A percentile compares a stretch with the other conserved stretches of the same genome.
These are phyloP conservation scores for Aegilops sharonensis DNA, from an alignment of 176 grass and related monocot genomes.

Conservation along the genomic window DNA sequence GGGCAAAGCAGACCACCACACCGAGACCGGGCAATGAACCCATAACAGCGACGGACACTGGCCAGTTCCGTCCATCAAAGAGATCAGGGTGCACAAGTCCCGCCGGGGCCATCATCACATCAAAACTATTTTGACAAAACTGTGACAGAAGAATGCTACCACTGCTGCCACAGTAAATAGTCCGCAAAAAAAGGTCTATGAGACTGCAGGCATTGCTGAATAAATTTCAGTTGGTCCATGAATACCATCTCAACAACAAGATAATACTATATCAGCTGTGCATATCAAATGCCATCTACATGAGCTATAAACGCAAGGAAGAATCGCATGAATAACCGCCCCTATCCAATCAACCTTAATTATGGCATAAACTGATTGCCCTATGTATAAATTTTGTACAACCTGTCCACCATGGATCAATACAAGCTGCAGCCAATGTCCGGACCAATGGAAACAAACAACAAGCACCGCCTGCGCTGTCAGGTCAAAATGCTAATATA, in stretches of 20 bases:
- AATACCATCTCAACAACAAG: not conserved
- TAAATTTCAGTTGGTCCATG: not conserved
- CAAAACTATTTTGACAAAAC: not conserved
- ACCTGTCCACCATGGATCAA: not conserved
- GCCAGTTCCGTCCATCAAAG: not conserved
- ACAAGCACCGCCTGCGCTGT: not conserved
- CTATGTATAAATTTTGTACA: slow-evolving; percentile 32
- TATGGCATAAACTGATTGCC: not conserved
- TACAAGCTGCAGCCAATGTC: slow-evolving; percentile 30
- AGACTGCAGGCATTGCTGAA: not conserved
- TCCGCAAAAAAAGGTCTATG: not conserved
- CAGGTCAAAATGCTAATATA: not conserved
- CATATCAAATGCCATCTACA: slow-evolving; percentile 26
- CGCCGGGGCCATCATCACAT: not conserved
- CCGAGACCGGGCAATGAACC: not conserved
- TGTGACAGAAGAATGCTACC: not conserved
- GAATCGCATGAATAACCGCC: slow-evolving; percentile 19
- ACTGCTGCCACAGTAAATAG: not conserved
- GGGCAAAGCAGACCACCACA: not conserved
- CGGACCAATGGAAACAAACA: not conserved
- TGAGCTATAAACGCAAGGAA: slow-evolving; percentile 19
- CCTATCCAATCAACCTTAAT: slow-evolving; percentile 33
- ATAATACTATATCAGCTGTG: not conserved
- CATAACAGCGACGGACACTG: slow-evolving; percentile 8
- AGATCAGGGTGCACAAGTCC: not conserved